Conservation (phyloP, 805 yeast genomes). For the Candida xiaguanensis region DNA sequence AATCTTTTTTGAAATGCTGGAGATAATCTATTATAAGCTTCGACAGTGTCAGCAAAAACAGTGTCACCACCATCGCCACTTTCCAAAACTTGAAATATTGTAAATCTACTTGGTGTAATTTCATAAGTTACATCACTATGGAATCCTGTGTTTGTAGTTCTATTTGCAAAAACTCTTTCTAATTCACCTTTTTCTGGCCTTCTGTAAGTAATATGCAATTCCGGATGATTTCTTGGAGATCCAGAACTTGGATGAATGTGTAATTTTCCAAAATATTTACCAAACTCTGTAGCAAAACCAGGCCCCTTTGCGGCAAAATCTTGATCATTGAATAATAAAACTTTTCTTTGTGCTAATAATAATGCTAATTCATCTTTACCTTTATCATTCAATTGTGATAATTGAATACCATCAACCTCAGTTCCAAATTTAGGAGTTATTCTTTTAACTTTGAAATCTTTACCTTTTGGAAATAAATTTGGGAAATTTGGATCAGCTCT, state of each 20-base stretch:
- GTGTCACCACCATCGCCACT: conserved; percentile 73
- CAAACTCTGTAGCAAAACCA: conserved; percentile 49
- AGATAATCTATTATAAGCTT: conserved; percentile 69
- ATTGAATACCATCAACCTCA: conserved; percentile 57
- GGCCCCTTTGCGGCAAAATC: conserved; percentile 56
- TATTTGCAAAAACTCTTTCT: conserved; percentile 29
- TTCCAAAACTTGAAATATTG: conserved; percentile 63
- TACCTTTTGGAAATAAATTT: conserved; percentile 44
- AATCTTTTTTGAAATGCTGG: conserved; percentile 58
- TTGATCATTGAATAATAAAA: conserved; percentile 62
- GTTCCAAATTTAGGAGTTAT: conserved; percentile 71
- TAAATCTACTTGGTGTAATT: conserved; percentile 67
- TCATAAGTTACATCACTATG: conserved; percentile 77
- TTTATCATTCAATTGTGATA: conserved; percentile 47
- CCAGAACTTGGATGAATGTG: conserved; percentile 77
- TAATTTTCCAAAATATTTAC: conserved; percentile 62
- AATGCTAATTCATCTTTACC: conserved; percentile 71
- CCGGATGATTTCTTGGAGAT: conserved; percentile 60
- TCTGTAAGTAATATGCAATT: conserved; percentile 60
- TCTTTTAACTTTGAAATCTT: conserved; percentile 25
- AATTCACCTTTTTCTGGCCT: conserved; percentile 39
- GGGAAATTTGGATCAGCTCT: conserved; percentile 58
- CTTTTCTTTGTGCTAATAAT: conserved; percentile 66
- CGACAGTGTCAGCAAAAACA: conserved; percentile 66
- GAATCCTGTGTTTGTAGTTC: conserved; percentile 47